Base-by-base conservation (phyloP, 345 rosid genomes). In the Toxicodendron radicans region DNA sequence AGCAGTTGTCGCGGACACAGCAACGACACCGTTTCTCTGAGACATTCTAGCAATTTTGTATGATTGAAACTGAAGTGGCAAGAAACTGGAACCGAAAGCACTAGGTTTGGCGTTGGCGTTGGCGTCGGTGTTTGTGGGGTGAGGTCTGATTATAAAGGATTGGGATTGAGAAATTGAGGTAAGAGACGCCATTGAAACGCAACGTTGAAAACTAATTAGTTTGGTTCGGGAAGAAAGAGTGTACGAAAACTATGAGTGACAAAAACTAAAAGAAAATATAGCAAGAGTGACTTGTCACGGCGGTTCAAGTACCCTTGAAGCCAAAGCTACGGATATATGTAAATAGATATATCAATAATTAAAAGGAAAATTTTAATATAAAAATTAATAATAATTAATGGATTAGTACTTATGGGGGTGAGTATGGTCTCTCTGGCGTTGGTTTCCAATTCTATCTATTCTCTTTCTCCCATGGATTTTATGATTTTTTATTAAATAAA, bases 181-280 rank as follows among this genome's bases (percentile, higher is more conserved):
- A 48, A 85, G 68, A 54, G 95, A 91, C 77, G 90, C 93, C 98
- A 92, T 92, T 16, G 72, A 57, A 66, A n/a, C n/a, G n/a, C n/a
- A n/a, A 33, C 51, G 38, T 30, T 60, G 54, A 68, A 66, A 69
- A 56, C 21, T 41, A 64, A 10, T 56, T 43, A 3, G 0, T n/a
- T n/a, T 16, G 30, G 59, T 56, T 38, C 17, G 58, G 7, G 27
- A 49, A 12, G 58, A 64, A 74, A 48, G 83, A 74, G 83, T 77
- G 65, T 53, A 85, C 83, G 80, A 58, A 38, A 80, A 60, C 49
- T 58, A 4, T 58, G 32, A 72, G 72, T 71, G 49, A 57, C 41
- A 68, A 59, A 43, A 49, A 59, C n/a, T 12, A n/a, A 43, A 10
- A 45, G n/a, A n/a, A 10, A 59, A 7, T 1, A 21, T 10, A 16